phyloP scores from a whole-genome alignment of 2,329 filamentous ascomycete species.

The Elsinoe australis region DNA sequence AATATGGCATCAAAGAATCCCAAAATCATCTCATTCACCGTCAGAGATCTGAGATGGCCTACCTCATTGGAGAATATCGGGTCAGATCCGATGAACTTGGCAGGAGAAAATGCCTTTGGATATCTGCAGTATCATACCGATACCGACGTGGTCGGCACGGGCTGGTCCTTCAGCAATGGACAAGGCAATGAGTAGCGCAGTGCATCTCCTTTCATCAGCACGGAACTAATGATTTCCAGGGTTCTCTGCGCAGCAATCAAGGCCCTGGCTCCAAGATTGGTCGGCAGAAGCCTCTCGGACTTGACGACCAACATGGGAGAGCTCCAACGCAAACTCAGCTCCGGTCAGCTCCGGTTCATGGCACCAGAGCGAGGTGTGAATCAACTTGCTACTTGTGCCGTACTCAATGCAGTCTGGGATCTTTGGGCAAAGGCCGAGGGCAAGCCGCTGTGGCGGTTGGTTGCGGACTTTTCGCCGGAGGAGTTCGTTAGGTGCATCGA shows the following conservation, averaged over 20 bases:
- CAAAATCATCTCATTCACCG: neutral
- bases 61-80: slow-evolving; percentile 91
- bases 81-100: slow-evolving; percentile 93
- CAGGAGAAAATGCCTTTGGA: slow-evolving; percentile 85
- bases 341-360: slow-evolving; percentile 88
- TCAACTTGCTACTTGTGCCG: slow-evolving; percentile 78
- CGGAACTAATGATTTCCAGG: slow-evolving; percentile 17
- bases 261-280: slow-evolving; percentile 67
- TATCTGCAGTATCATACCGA: slow-evolving; percentile 87
- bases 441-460: slow-evolving; percentile 85
- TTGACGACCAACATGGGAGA: slow-evolving; percentile 74
- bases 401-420: slow-evolving; percentile 90
- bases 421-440: slow-evolving; percentile 79
- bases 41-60: slow-evolving; percentile 18
- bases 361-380: slow-evolving; percentile 91
- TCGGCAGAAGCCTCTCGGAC: slow-evolving; percentile 65
- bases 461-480: slow-evolving; percentile 82
- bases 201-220: too few relatives aligned
- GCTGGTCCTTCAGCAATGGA: slow-evolving; percentile 80
- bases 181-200: slow-evolving; percentile 64
- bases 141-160: slow-evolving; percentile 61
- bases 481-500: slow-evolving; percentile 84
- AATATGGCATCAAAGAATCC: neutral
- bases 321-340: slow-evolving; percentile 84
- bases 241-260: slow-evolving; percentile 80